These are phyloP conservation scores for Suhomyces terraborum DNA, from an alignment of 1,139 yeast genomes.

Conservation along the genomic window DNA sequence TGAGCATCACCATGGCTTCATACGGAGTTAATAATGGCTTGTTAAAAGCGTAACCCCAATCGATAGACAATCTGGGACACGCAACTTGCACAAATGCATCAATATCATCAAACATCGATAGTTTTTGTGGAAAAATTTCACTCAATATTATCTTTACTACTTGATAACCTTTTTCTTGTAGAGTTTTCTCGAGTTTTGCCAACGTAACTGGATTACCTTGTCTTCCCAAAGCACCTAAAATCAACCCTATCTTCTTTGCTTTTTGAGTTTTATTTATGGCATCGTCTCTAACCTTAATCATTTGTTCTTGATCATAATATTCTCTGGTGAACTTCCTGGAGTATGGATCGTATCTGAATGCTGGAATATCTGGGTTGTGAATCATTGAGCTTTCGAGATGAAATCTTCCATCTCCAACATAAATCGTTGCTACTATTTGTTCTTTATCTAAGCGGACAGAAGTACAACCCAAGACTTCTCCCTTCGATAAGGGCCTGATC, in stretches of 20 bases:
- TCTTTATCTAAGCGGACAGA: constrained; percentile 72
- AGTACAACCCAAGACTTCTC: constrained; percentile 96
- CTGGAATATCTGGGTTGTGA: constrained; percentile 90
- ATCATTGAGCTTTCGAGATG: constrained; percentile 97
- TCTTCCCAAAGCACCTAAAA: constrained; percentile 94
- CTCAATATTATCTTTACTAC: constrained; percentile 84
- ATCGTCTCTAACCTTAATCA: constrained; percentile 69
- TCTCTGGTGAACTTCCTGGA: constrained; percentile 88
- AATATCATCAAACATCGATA: constrained; percentile 91
- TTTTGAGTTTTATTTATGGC: constrained; percentile 61
- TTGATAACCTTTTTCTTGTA: constrained; percentile 56
- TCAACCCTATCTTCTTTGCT: constrained; percentile 76
- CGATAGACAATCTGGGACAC: constrained; percentile 93
- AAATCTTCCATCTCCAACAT: constrained; percentile 95
- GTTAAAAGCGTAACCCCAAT: constrained; percentile 98
- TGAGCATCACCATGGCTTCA: constrained; percentile 90
- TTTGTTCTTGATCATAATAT: constrained; percentile 80
- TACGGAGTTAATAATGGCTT: constrained; percentile 93
- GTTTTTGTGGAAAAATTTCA: constrained; percentile 90
- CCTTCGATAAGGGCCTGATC: constrained; percentile 88
- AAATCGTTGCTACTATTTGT: constrained; percentile 76
- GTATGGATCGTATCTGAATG: constrained; percentile 93
- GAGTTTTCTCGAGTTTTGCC: constrained; percentile 57
- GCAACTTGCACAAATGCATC: constrained; percentile 98
- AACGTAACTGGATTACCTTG: constrained; percentile 89